These are phyloP conservation scores for Boechera divaricarpa DNA, from an alignment of 345 rosid species.

Conservation along the genomic window DNA sequence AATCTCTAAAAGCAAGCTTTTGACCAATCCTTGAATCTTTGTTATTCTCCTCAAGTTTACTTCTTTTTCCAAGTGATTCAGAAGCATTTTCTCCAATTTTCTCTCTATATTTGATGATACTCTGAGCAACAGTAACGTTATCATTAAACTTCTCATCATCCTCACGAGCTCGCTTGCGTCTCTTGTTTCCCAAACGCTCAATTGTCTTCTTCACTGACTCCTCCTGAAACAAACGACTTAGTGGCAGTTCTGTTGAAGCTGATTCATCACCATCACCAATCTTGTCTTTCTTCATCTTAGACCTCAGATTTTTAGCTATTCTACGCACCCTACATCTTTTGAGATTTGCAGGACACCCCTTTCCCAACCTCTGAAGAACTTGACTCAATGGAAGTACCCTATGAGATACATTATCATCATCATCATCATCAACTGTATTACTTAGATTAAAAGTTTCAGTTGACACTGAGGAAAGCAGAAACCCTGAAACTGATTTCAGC, in stretches of 20 bases:
- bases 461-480: neutral
- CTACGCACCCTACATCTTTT: neutral
- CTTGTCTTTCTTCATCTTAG: neutral
- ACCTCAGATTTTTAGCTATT: neutral
- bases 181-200: conserved; percentile 14
- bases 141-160: neutral
- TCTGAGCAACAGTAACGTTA: neutral
- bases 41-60: neutral
- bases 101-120: neutral
- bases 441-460: conserved; percentile 5
- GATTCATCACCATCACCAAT: neutral
- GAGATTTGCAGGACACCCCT: neutral
- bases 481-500: conserved; percentile 35
- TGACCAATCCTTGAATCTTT: neutral
- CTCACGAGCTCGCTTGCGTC: conserved; percentile 14
- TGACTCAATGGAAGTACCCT: neutral
- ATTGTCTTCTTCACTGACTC: neutral
- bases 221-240: neutral
- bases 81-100: neutral
- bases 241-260: conserved; percentile 21
- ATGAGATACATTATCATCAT: conserved; percentile 13
- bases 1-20: neutral
- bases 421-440: conserved; percentile 4
- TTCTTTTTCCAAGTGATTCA: neutral
- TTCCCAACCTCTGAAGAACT: neutral